These are phyloP conservation scores for Coriolopsis trogii DNA, from an alignment of 1,284 basidiomycete species.

Conservation along the genomic window DNA sequence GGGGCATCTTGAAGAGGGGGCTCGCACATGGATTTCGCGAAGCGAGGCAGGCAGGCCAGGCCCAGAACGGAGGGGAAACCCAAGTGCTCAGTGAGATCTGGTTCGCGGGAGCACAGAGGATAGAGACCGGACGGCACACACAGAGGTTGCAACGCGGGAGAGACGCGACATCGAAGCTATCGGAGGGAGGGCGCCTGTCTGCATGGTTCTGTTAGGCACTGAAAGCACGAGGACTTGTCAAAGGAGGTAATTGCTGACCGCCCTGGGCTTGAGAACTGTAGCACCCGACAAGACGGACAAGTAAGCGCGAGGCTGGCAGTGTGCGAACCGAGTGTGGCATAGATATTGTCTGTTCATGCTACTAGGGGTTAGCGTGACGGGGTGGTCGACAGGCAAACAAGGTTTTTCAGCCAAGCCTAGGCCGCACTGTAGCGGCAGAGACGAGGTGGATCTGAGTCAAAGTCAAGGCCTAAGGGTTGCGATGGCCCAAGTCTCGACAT, in stretches of 20 bases:
- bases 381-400: too few relatives aligned
- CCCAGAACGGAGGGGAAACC: conserved; percentile 18
- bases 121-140: conserved; percentile 13
- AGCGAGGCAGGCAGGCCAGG: conserved; percentile 12
- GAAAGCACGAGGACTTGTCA: conserved; percentile 1
- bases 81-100: conserved; percentile 4
- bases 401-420: too few relatives aligned
- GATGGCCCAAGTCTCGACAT: too few relatives aligned
- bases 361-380: not conserved
- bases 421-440: too few relatives aligned
- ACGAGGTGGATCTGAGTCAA: too few relatives aligned
- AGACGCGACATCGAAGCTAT: too few relatives aligned
- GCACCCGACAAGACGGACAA: not conserved
- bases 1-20: conserved; percentile 2
- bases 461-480: too few relatives aligned
- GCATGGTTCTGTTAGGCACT: not conserved
- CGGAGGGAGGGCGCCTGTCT: not conserved
- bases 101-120: conserved; percentile 21
- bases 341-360: too few relatives aligned
- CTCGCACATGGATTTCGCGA: conserved; percentile 8
- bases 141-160: conserved; percentile 9
- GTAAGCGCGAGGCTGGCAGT: not conserved
- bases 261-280: not conserved
- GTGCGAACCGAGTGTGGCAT: not conserved
- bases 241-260: not conserved